Evolutionary conservation across 768 basidiomycete genomes (phyloP).

Genomic region (Russula olivacea): DNA sequence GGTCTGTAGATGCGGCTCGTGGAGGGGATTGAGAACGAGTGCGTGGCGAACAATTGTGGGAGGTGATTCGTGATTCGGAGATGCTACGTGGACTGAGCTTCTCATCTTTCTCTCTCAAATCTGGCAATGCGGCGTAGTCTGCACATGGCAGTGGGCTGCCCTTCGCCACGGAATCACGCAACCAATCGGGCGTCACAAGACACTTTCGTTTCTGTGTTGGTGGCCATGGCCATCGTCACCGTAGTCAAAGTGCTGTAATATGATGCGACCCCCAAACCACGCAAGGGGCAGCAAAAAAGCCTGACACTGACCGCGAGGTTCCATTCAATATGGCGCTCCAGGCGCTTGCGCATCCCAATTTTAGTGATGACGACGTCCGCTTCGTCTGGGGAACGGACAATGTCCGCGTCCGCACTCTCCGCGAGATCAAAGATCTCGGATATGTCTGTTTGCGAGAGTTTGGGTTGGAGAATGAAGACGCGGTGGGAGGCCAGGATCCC

Average conservation of each 20-base stretch:
- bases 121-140: slow-evolving; percentile 50
- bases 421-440: slow-evolving; percentile 31
- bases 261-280: neutral
- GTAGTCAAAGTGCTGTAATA: neutral
- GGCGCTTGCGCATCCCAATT: slow-evolving; percentile 56
- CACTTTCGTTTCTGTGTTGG: slow-evolving; percentile 50
- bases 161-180: slow-evolving; percentile 49
- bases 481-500: slow-evolving; percentile 16
- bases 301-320: slow-evolving; percentile 50
- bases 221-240: neutral
- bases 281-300: neutral
- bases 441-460: slow-evolving; percentile 28
- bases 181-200: slow-evolving; percentile 69
- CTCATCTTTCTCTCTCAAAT: slow-evolving; percentile 45
- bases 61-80: neutral
- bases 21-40: neutral
- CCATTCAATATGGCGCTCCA: slow-evolving; percentile 68
- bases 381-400: slow-evolving; percentile 39
- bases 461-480: slow-evolving; percentile 26
- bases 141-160: slow-evolving; percentile 45
- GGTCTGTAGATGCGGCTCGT: neutral
- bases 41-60: neutral
- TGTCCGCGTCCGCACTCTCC: slow-evolving; percentile 29
- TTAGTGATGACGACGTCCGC: slow-evolving; percentile 65
- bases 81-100: slow-evolving; percentile 25